Conservation (phyloP, 2,329 filamentous ascomycete genomes). For the Geoglossum cookeanum region DNA sequence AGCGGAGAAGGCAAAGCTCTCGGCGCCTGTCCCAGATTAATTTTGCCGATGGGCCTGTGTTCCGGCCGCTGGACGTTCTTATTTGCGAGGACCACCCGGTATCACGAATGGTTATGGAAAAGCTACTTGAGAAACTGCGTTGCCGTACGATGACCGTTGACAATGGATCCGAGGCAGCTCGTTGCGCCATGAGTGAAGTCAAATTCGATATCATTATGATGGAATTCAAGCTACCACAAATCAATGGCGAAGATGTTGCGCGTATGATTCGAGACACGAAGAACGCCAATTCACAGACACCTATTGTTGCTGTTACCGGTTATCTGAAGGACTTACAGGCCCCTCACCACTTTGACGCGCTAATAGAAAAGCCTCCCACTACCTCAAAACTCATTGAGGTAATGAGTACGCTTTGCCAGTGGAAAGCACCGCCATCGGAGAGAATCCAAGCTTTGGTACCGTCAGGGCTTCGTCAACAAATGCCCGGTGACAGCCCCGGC, state of each 20-base stretch:
- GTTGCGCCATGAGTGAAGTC: slow-evolving; percentile 89
- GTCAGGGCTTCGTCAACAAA: slow-evolving; percentile 46
- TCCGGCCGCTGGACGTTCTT: slow-evolving; percentile 78
- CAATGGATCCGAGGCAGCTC: slow-evolving; percentile 78
- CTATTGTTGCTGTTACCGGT: slow-evolving; percentile 89
- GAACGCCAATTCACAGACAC: slow-evolving; percentile 84
- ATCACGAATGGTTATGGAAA: slow-evolving; percentile 96
- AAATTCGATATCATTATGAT: slow-evolving; percentile 99
- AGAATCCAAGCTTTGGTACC: slow-evolving; percentile 37
- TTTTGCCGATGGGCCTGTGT: slow-evolving; percentile 63
- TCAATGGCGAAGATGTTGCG: slow-evolving; percentile 87
- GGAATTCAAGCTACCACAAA: slow-evolving; percentile 86
- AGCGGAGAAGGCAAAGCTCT: slow-evolving; percentile 89
- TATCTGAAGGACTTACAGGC: slow-evolving; percentile 95
- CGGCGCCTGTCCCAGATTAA: slow-evolving; percentile 81
- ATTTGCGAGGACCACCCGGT: slow-evolving; percentile 98
- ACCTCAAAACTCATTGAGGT: slow-evolving; percentile 80
- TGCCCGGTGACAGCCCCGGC: slow-evolving; percentile 63
- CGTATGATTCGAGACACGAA: slow-evolving; percentile 96
- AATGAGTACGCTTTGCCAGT: slow-evolving; percentile 72
- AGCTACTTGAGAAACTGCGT: slow-evolving; percentile 80
- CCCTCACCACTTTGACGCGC: slow-evolving; percentile 83
- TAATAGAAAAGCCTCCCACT: slow-evolving; percentile 94
- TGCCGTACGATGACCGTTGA: slow-evolving; percentile 85
- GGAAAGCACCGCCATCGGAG: slow-evolving; percentile 57